Evolutionary conservation across 331 rosid genomes (phyloP).

Genomic region (Pyracantha coccinea): DNA sequence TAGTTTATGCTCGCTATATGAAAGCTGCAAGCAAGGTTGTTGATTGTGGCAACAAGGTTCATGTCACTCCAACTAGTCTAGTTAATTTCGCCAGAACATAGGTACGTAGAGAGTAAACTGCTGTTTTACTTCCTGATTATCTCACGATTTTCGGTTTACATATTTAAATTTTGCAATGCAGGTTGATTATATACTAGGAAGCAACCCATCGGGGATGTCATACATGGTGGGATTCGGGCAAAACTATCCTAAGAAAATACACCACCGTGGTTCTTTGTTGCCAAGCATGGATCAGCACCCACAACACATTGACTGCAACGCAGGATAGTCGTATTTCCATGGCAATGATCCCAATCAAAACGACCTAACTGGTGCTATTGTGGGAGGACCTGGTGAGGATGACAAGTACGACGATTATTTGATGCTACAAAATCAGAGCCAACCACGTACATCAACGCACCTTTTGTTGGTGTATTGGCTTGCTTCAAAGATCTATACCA

Average conservation of each 20-base stretch:
- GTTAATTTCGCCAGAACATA: slow-evolving; percentile 3
- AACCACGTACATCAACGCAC: slow-evolving; percentile 53
- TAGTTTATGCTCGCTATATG: slow-evolving; percentile 12
- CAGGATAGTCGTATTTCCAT: slow-evolving; percentile 27
- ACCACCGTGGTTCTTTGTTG: slow-evolving; percentile 46
- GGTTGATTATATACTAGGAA: slow-evolving; percentile 60
- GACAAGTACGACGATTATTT: slow-evolving; percentile 32
- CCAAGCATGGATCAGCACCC: slow-evolving; percentile 30
- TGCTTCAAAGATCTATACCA: slow-evolving; percentile 26
- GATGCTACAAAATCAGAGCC: slow-evolving; percentile 46
- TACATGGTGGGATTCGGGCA: slow-evolving; percentile 57
- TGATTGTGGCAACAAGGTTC: slow-evolving; percentile 8
- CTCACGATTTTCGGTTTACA: no score
- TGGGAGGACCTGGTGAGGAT: slow-evolving; percentile 41
- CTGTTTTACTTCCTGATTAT: no score
- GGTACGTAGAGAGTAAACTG: slow-evolving; percentile 1
- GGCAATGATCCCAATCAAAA: slow-evolving; percentile 37
- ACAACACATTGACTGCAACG: slow-evolving; percentile 27
- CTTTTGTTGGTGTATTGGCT: slow-evolving; percentile 53
- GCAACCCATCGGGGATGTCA: slow-evolving; percentile 48
- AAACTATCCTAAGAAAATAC: slow-evolving; percentile 40
- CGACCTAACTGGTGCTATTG: slow-evolving; percentile 47
- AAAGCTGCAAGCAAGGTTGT: neutral
- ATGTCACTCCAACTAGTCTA: slow-evolving; percentile 4
- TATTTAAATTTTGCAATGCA: neutral